Evolutionary conservation across 768 basidiomycete species (phyloP).

Genomic region (Termitomyces sp.): DNA sequence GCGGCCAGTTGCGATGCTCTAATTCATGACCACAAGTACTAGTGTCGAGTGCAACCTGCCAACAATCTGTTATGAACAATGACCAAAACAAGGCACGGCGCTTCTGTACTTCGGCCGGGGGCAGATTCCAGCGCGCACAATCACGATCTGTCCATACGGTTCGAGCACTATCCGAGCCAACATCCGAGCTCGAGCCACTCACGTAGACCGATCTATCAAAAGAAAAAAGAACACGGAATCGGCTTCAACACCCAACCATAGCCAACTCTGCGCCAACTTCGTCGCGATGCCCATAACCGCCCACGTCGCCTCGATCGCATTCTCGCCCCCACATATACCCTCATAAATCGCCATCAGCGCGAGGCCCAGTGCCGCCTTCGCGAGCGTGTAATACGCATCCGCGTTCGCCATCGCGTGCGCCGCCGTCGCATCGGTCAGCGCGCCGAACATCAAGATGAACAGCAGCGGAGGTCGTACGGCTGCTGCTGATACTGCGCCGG

Average conservation of each 20-base stretch:
- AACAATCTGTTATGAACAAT: slow-evolving; percentile 66
- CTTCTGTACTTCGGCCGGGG: slow-evolving; percentile 61
- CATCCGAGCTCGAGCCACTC: slow-evolving; percentile 17
- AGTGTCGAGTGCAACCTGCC: slow-evolving; percentile 43
- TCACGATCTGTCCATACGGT: slow-evolving; percentile 47
- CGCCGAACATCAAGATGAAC: slow-evolving; percentile 57
- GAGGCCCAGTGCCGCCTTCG: slow-evolving; percentile 58
- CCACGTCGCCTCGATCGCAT: slow-evolving; percentile 69
- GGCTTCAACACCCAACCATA: neutral
- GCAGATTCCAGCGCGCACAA: slow-evolving; percentile 62
- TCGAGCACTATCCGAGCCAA: too few relatives aligned
- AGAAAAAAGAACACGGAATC: too few relatives aligned
- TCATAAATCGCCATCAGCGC: slow-evolving; percentile 68
- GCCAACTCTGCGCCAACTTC: slow-evolving; percentile 53
- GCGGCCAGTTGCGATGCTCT: slow-evolving; percentile 69
- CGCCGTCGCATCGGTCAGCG: slow-evolving; percentile 48
- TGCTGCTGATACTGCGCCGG: neutral
- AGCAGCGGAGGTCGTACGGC: slow-evolving; percentile 56
- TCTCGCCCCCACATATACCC: slow-evolving; percentile 59
- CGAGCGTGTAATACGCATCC: slow-evolving; percentile 51
- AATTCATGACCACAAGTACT: neutral
- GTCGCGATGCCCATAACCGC: slow-evolving; percentile 58
- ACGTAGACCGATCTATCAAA: slow-evolving; percentile 60
- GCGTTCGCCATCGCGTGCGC: slow-evolving; percentile 39
- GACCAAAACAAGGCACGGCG: slow-evolving; percentile 71